These are phyloP conservation scores for Ceratobasidium theobromae DNA, from an alignment of 1,284 basidiomycete genomes.

Conservation along the genomic window DNA sequence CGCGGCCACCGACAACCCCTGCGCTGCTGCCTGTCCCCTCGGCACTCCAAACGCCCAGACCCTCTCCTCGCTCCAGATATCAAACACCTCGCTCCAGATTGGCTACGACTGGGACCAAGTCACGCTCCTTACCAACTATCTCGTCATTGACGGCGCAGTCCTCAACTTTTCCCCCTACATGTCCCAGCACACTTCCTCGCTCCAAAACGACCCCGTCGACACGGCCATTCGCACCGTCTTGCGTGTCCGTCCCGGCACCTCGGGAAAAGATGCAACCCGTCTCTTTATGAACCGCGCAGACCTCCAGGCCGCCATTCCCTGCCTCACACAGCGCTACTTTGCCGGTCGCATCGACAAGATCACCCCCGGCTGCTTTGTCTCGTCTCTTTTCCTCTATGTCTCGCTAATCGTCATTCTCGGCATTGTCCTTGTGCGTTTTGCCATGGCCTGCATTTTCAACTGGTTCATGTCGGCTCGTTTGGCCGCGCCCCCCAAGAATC, in stretches of 20 bases:
- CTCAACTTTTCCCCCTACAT: slow-evolving; percentile 93
- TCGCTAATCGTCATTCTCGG: slow-evolving; percentile 90
- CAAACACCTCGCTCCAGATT: slow-evolving; percentile 64
- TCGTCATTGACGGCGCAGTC: slow-evolving; percentile 91
- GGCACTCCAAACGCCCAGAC: slow-evolving; percentile 58
- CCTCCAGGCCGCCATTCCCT: slow-evolving; percentile 68
- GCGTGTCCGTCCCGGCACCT: slow-evolving; percentile 49
- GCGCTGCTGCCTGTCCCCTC: slow-evolving; percentile 65
- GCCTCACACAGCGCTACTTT: slow-evolving; percentile 80
- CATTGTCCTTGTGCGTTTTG: slow-evolving; percentile 88
- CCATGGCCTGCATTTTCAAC: slow-evolving; percentile 95
- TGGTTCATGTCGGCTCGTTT: slow-evolving; percentile 89
- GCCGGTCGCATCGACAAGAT: slow-evolving; percentile 97
- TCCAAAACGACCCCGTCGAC: slow-evolving; percentile 80
- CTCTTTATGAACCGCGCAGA: slow-evolving; percentile 74
- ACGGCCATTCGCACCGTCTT: slow-evolving; percentile 77
- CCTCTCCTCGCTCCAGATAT: slow-evolving; percentile 59
- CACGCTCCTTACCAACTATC: slow-evolving; percentile 62
- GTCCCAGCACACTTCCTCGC: slow-evolving; percentile 64
- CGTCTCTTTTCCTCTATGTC: slow-evolving; percentile 85
- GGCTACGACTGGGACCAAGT: slow-evolving; percentile 92
- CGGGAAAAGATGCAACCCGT: slow-evolving; percentile 88
- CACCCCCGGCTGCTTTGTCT: slow-evolving; percentile 93
- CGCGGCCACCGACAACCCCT: slow-evolving; percentile 76
- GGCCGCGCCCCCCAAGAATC: slow-evolving; percentile 70